A percentile compares a stretch with the other conserved stretches of the same genome.
phyloP scores from a whole-genome alignment of 2,329 filamentous ascomycete species.

The Stachybotrys echinatus region DNA sequence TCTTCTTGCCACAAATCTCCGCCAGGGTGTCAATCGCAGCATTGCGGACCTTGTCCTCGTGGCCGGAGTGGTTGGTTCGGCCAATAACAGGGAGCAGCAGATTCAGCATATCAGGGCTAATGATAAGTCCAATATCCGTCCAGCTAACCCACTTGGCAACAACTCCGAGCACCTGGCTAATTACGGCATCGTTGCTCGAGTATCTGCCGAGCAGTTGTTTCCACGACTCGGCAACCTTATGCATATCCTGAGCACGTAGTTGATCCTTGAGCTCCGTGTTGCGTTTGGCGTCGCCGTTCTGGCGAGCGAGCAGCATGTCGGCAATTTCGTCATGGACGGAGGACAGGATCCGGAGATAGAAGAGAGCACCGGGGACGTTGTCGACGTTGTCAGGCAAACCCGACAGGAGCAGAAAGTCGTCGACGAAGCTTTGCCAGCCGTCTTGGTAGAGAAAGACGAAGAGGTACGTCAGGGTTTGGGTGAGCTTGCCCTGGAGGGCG shows the following conservation, averaged over 20 bases:
- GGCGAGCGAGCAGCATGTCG: slow-evolving; percentile 78
- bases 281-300: slow-evolving; percentile 72
- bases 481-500: slow-evolving; percentile 91
- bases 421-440: slow-evolving; percentile 85
- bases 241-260: slow-evolving; percentile 79
- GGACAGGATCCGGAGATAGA: slow-evolving; percentile 83
- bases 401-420: slow-evolving; percentile 80
- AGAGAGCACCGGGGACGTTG: slow-evolving; percentile 70
- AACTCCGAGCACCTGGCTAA: slow-evolving; percentile 86
- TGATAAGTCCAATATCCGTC: slow-evolving; percentile 92
- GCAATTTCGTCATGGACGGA: slow-evolving; percentile 97
- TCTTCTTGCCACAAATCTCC: slow-evolving; percentile 96
- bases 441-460: slow-evolving; percentile 83
- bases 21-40: slow-evolving; percentile 92
- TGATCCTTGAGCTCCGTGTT: slow-evolving; percentile 90
- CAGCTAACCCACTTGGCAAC: slow-evolving; percentile 97
- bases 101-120: slow-evolving; percentile 82
- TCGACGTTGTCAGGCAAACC: slow-evolving; percentile 57
- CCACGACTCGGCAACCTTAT: slow-evolving; percentile 85
- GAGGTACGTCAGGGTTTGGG: slow-evolving; percentile 90
- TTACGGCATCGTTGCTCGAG: slow-evolving; percentile 63
- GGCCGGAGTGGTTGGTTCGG: slow-evolving; percentile 56
- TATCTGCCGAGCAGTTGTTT: slow-evolving; percentile 82
- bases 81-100: slow-evolving; percentile 83
- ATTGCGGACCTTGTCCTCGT: slow-evolving; percentile 77